Evolutionary conservation across 495 filamentous ascomycete genomes (phyloP), one percentile per base, ranked within the genome.

Genomic region (Aspergillus homomorphus): DNA sequence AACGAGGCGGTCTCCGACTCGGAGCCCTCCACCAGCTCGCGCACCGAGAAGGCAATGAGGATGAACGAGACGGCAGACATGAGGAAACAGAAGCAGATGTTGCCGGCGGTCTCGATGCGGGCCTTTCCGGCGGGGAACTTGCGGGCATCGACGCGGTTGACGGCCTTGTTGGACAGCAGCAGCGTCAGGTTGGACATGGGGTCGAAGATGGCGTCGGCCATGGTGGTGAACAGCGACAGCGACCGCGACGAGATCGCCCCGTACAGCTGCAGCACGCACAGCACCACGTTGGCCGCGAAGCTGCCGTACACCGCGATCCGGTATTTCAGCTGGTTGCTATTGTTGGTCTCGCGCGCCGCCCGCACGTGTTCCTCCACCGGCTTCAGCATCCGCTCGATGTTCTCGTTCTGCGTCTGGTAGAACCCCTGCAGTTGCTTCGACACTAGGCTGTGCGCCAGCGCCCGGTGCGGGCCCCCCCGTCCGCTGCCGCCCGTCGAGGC

Each of bases 171-270:
- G 66, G 85, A 90, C 24, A 97, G 75, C 49, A 98, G 89, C 4
- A 98, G 80, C 0, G 90, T 93, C 41, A 96, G 65, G 73, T 97
- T 98, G 67, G 88, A 91, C 69, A 95, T 65, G 16, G 95, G 95
- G 70, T 98, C 94, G 76, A 98, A 98, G 62, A 98, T 81, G 22
- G 93, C 87, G 72, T 98, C 94, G 33, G 92, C 94, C 89, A 96
- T 96, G 52, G 95, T 98, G 7, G 94, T 96, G 79, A 98, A 96
- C 51, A 98, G 84, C 5, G 93, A 97, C 42, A 98, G 82, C 6
- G 91, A 96, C 20, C 87, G 84, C 2, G 91, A 96, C 0, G 90
- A 86, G 30, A 88, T 82, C 51, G 94, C 94, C 28, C 85, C 94
- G 74, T 96, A 98, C 42, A 97, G 74, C 65, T 98, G 94, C 4